Evolutionary conservation across 2,329 filamentous ascomycete genomes (phyloP).

Genomic region (Periconia digitata): DNA sequence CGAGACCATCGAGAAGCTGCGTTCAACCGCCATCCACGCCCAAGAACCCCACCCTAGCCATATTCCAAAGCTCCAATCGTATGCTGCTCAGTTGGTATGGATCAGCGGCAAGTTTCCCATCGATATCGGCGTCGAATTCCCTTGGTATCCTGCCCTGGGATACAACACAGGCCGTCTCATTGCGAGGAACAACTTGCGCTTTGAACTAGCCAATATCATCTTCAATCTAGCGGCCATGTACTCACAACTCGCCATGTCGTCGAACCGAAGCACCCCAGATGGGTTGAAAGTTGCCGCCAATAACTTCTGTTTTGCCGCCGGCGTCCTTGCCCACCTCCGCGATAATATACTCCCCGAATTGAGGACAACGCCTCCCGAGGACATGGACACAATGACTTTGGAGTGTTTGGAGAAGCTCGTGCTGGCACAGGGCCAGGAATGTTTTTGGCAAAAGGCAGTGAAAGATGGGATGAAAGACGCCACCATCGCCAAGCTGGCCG

Average conservation of each 20-base stretch:
- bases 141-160: conserved; percentile 91
- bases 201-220: conserved; percentile 88
- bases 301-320: conserved; percentile 86
- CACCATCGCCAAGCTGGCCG: conserved; percentile 87
- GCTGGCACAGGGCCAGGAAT: conserved; percentile 92
- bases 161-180: conserved; percentile 79
- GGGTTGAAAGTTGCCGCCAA: conserved; percentile 86
- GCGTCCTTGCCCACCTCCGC: conserved; percentile 78
- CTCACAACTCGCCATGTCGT: conserved; percentile 82
- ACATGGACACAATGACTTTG: conserved; percentile 89
- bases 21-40: conserved; percentile 83
- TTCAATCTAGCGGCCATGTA: conserved; percentile 94
- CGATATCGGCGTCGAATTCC: conserved; percentile 93
- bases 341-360: conserved; percentile 78
- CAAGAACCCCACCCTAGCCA: conserved; percentile 86
- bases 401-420: conserved; percentile 81
- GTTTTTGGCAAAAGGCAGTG: conserved; percentile 96
- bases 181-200: conserved; percentile 67
- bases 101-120: conserved; percentile 94
- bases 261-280: conserved; percentile 75
- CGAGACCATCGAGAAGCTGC: conserved; percentile 78
- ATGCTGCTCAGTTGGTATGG: conserved; percentile 92
- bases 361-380: conserved; percentile 81
- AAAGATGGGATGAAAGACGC: conserved; percentile 92
- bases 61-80: conserved; percentile 82